A percentile compares a stretch with the other conserved stretches of the same genome.
Evolutionary conservation across 805 yeast genomes (phyloP).

Genomic region (Candida incommunis): DNA sequence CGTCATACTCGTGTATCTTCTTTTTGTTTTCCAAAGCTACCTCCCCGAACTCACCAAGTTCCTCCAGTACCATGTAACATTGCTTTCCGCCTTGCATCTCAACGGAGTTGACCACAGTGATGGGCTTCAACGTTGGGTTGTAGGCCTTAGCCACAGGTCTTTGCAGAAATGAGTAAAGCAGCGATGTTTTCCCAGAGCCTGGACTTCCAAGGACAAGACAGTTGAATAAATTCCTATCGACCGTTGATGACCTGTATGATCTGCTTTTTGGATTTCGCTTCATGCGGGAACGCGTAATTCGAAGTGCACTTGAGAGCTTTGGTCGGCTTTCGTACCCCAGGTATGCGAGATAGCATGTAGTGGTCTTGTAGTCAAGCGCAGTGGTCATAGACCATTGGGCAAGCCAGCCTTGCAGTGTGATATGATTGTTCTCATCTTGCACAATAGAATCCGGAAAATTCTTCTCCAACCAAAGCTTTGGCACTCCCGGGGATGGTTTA

Average conservation of each 20-base stretch:
- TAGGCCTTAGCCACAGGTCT: conserved; percentile 56
- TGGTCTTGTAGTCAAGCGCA: conserved; percentile 65
- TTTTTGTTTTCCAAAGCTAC: conserved; percentile 61
- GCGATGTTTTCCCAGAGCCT: conserved; percentile 74
- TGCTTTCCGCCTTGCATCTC: conserved; percentile 93
- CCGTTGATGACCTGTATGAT: conserved; percentile 49
- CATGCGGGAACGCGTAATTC: conserved; percentile 71
- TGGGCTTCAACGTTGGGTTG: conserved; percentile 70
- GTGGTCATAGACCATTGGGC: conserved; percentile 99
- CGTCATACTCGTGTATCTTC: conserved; percentile 77
- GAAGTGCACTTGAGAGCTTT: conserved; percentile 37
- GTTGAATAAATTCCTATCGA: conserved; percentile 82
- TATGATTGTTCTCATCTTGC: conserved; percentile 76
- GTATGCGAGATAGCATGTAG: conserved; percentile 79
- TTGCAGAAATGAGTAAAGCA: conserved; percentile 69
- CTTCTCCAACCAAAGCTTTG: conserved; percentile 70
- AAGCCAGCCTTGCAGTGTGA: conserved; percentile 94
- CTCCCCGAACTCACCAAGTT: conserved; percentile 68
- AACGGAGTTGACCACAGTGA: conserved; percentile 79
- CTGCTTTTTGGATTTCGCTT: conserved; percentile 53
- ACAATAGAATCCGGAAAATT: conserved; percentile 83
- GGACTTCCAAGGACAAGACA: conserved; percentile 80
- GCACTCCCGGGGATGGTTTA: conserved; percentile 87
- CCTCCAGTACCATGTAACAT: conserved; percentile 82
- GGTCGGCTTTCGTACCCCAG: conserved; percentile 55